These are phyloP conservation scores for Decorospora gaudefroyi DNA, from an alignment of 2,329 filamentous ascomycete genomes.

Conservation along the genomic window DNA sequence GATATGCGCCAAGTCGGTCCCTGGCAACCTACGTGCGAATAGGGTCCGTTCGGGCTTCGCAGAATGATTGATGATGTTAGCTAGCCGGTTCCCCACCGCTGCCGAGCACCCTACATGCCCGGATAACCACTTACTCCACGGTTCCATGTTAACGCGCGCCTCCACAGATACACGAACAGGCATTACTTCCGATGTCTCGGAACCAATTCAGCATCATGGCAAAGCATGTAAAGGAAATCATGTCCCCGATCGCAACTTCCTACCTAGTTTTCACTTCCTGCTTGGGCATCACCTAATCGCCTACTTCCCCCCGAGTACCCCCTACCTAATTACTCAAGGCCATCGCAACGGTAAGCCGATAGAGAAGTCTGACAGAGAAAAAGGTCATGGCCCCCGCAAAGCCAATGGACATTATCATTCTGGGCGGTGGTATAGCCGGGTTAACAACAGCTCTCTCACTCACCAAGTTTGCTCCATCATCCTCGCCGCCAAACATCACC, in stretches of 20 bases:
- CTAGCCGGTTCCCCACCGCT: slow-evolving; percentile 13
- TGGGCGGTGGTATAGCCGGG: slow-evolving; percentile 43
- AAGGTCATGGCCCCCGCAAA: slow-evolving; percentile 8
- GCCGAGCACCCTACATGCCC: slow-evolving; percentile 3
- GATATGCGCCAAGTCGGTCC: background rate
- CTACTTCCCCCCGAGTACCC: too few relatives aligned
- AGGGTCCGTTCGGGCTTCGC: slow-evolving; percentile 3
- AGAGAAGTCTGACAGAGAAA: too few relatives aligned
- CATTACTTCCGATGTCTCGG: background rate
- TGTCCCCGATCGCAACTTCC: too few relatives aligned
- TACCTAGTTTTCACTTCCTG: too few relatives aligned
- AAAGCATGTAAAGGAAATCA: too few relatives aligned
- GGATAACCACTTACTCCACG: slow-evolving; percentile 3
- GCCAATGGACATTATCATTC: slow-evolving; percentile 35
- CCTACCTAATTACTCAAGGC: too few relatives aligned
- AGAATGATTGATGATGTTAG: slow-evolving; percentile 8
- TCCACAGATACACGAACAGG: slow-evolving; percentile 3
- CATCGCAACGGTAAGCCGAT: too few relatives aligned
- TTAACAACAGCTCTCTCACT: slow-evolving; percentile 51
- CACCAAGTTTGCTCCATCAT: slow-evolving; percentile 49
- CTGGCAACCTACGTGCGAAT: background rate
- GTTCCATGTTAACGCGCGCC: background rate
- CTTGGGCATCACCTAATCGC: too few relatives aligned
- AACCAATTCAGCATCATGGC: too few relatives aligned
- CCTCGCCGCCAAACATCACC: slow-evolving; percentile 47